phyloP scores from a whole-genome alignment of 2,329 filamentous ascomycete species.

The Graphiopsis chlorocephala region DNA sequence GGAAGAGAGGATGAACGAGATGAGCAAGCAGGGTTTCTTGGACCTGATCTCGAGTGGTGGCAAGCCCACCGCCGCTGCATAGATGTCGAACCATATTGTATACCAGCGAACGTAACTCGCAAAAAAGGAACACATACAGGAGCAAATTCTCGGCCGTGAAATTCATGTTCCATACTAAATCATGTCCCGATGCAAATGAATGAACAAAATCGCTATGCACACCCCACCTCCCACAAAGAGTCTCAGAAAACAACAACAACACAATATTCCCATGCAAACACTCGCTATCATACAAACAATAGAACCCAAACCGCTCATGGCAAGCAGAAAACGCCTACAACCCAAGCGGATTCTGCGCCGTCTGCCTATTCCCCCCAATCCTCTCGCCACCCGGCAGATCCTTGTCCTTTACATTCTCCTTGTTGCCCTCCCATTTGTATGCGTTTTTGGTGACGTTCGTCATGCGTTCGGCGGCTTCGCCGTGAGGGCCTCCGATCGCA shows the following conservation, averaged over 20 bases:
- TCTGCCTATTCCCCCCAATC: constrained; percentile 37
- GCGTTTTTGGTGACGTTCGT: constrained; percentile 27
- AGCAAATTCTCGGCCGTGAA: not conserved
- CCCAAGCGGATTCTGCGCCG: constrained; percentile 36
- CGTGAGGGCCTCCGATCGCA: constrained; percentile 29
- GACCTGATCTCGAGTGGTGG: constrained; percentile 72
- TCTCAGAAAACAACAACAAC: not conserved
- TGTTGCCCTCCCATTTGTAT: constrained; percentile 23
- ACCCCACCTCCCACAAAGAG: no score
- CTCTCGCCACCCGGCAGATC: constrained; percentile 31
- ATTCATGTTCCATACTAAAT: not conserved
- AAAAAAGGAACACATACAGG: not conserved
- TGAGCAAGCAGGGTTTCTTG: constrained; percentile 95
- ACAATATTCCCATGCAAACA: not conserved
- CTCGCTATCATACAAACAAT: not conserved
- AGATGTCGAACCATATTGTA: not conserved
- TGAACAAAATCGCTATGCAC: not conserved
- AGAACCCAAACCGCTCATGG: no score
- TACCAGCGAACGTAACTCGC: not conserved
- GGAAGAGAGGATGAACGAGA: constrained; percentile 87
- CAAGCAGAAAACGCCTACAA: constrained; percentile 20
- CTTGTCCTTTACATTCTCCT: constrained; percentile 24
- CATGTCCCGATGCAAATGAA: not conserved
- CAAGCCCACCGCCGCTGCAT: constrained; percentile 32
- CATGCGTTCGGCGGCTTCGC: constrained; percentile 28